Evolutionary conservation across 208 protist genomes (phyloP).

Genomic region (Trypanosoma lewisi): DNA sequence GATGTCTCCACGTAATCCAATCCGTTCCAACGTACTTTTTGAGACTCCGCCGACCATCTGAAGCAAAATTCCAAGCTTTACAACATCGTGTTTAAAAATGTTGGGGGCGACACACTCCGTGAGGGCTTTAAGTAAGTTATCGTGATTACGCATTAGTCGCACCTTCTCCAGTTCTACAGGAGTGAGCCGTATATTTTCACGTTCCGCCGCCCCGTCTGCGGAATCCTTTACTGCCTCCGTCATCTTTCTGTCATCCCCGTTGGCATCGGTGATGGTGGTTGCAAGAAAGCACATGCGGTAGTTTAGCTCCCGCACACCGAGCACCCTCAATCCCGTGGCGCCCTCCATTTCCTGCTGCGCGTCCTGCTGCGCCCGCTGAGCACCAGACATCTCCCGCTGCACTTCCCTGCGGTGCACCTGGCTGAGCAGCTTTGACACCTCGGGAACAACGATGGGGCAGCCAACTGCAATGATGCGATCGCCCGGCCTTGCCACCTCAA

Average conservation of each 20-base stretch:
- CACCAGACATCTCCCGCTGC: conserved; percentile 80
- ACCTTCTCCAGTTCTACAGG: conserved; percentile 76
- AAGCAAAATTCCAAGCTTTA: conserved; percentile 98
- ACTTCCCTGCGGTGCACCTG: conserved; percentile 78
- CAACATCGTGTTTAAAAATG: conserved; percentile 96
- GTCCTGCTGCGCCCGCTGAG: conserved; percentile 77
- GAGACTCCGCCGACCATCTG: conserved; percentile 99
- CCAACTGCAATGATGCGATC: conserved; percentile 96
- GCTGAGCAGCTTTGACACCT: conserved; percentile 94
- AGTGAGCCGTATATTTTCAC: conserved; percentile 57
- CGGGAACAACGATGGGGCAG: conserved; percentile 97
- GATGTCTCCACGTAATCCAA: conserved; percentile 97
- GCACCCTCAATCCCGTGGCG: conserved; percentile 93
- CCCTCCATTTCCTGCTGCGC: conserved; percentile 90
- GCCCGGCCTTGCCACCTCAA: conserved; percentile 98
- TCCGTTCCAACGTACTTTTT: conserved; percentile 94
- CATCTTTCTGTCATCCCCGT: conserved; percentile 86
- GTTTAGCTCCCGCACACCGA: conserved; percentile 97
- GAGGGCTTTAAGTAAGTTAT: conserved; percentile 88
- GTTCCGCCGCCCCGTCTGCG: conserved; percentile 38
- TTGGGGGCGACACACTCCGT: conserved; percentile 91
- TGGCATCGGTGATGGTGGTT: conserved; percentile 88
- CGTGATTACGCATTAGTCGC: conserved; percentile 70
- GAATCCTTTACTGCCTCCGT: conserved; percentile 77
- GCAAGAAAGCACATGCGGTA: conserved; percentile 98